Evolutionary conservation across 352 stramenopile genomes (phyloP), one percentile per base, ranked within the genome.

Genomic region (Globisporangium megalacanthum): DNA sequence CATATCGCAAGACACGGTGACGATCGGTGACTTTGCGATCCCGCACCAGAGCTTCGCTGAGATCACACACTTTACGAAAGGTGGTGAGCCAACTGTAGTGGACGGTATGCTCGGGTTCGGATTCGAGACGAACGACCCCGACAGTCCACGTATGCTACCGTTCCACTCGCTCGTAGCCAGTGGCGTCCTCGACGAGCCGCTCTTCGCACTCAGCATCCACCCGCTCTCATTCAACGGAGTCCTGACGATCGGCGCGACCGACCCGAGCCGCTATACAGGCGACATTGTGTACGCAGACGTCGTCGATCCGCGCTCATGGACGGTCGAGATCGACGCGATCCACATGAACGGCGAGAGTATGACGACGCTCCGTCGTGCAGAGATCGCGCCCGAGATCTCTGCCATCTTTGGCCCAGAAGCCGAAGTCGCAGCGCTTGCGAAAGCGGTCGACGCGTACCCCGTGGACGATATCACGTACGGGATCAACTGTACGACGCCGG

Each of bases 171-270:
- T 61, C 59, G 36, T 65, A 31, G 22, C 39, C 36, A 56, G 36
- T 3, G 47, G 52, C 22, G 52, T n/a, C 10, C 39, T 65, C 37
- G 36, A 42, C 20, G 33, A 65, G 5, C 52, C 59, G 36, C 52
- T 65, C 25, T 65, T 61, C 36, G 44, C 59, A 31, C 31, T 65
- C 35, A 47, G 61, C 39, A 5, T 61, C 3, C 20, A 29, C 33
- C 39, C 51, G 15, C 7, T 46, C 39, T 20, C 19, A 10, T 7
- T 6, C 15, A 42, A 29, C 2, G 48, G 59, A 9, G 59, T 49
- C 20, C 25, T 65, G 35, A 56, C 47, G 22, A 44, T 65, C 35
- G 59, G 59, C 17, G 37, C 19, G 11, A 22, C 35, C 15, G 17
- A 61, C 36, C 33, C 33, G 19, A 19, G 36, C 13, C 59, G 49